Evolutionary conservation across 1,139 yeast species (phyloP).

Genomic region (Yamadazyma sp.): DNA sequence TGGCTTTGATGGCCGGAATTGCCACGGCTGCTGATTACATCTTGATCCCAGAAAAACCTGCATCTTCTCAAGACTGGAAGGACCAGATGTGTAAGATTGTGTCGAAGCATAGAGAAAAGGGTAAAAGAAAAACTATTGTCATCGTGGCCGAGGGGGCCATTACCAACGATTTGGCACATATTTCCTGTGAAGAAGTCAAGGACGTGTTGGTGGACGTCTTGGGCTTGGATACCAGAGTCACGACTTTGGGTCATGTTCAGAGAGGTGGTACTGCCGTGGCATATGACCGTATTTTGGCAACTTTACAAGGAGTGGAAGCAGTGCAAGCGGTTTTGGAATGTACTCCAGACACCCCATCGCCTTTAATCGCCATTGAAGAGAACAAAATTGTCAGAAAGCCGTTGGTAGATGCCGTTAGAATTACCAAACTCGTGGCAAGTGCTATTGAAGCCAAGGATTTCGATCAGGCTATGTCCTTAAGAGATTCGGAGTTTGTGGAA

Average conservation of each 20-base stretch:
- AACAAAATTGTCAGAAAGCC: slow-evolving; percentile 83
- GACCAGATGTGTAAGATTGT: slow-evolving; percentile 72
- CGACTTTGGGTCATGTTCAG: slow-evolving; percentile 95
- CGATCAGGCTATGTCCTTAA: slow-evolving; percentile 75
- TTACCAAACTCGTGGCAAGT: slow-evolving; percentile 82
- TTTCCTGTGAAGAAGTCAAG: slow-evolving; percentile 76
- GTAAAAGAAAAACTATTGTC: slow-evolving; percentile 91
- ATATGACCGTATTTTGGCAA: slow-evolving; percentile 83
- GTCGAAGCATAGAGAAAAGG: slow-evolving; percentile 75
- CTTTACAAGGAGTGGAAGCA: slow-evolving; percentile 97
- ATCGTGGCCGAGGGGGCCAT: slow-evolving; percentile 98
- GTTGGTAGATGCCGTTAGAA: slow-evolving; percentile 82
- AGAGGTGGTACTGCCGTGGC: slow-evolving; percentile 99
- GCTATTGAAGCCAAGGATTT: slow-evolving; percentile 81
- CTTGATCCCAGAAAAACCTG: slow-evolving; percentile 86
- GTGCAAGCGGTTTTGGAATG: slow-evolving; percentile 87
- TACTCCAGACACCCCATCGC: slow-evolving; percentile 91
- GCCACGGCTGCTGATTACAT: slow-evolving; percentile 95
- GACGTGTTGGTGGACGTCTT: slow-evolving; percentile 68
- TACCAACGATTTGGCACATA: slow-evolving; percentile 76
- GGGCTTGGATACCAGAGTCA: slow-evolving; percentile 91
- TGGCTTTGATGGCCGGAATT: slow-evolving; percentile 93
- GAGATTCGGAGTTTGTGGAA: slow-evolving; percentile 73
- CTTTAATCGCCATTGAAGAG: slow-evolving; percentile 88
- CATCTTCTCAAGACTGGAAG: slow-evolving; percentile 66